A percentile compares a stretch with the other conserved stretches of the same genome.
These are phyloP conservation scores for Fusarium neocosmosporiellum DNA, from an alignment of 2,329 filamentous ascomycete species.

Conservation along the genomic window DNA sequence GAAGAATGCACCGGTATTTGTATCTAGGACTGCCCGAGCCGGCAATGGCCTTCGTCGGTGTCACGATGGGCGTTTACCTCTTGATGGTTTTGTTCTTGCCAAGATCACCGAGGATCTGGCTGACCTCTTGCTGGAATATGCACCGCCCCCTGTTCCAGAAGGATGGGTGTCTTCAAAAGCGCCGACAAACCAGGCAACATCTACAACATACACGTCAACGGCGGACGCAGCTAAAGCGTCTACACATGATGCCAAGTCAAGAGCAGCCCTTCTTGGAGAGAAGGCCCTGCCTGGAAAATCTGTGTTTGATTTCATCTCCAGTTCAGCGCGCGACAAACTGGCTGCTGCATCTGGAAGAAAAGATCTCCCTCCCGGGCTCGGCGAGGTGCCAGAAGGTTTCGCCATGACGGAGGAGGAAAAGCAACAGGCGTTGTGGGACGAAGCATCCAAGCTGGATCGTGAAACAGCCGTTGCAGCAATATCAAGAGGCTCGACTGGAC, in stretches of 20 bases:
- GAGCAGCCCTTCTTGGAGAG: slow-evolving; percentile 86
- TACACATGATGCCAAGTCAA: slow-evolving; percentile 77
- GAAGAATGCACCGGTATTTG: slow-evolving; percentile 77
- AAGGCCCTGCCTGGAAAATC: slow-evolving; percentile 85
- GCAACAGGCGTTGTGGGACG: slow-evolving; percentile 66
- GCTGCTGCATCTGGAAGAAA: slow-evolving; percentile 78
- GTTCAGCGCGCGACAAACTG: slow-evolving; percentile 80
- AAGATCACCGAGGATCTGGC: slow-evolving; percentile 57
- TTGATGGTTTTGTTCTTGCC: slow-evolving; percentile 83
- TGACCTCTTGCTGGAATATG: slow-evolving; percentile 57
- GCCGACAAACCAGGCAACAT: slow-evolving; percentile 2
- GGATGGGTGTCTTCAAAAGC: slow-evolving; percentile 78
- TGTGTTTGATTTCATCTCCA: slow-evolving; percentile 91
- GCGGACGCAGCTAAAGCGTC: slow-evolving; percentile 83
- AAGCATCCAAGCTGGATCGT: slow-evolving; percentile 73
- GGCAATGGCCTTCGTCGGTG: slow-evolving; percentile 67
- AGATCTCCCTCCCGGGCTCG: slow-evolving; percentile 80
- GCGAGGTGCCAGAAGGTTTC: slow-evolving; percentile 77
- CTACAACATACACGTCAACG: slow-evolving; percentile 68
- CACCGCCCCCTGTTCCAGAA: slow-evolving; percentile 74
- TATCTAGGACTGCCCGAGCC: slow-evolving; percentile 65
- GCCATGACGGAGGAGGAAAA: slow-evolving; percentile 72
- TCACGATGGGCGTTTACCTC: slow-evolving; percentile 82
- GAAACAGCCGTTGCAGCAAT: slow-evolving; percentile 76
- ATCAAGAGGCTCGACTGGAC: slow-evolving; percentile 71